Evolutionary conservation across 164 flowering plant genomes (phyloP).

Genomic region (Aristolochia californica): DNA sequence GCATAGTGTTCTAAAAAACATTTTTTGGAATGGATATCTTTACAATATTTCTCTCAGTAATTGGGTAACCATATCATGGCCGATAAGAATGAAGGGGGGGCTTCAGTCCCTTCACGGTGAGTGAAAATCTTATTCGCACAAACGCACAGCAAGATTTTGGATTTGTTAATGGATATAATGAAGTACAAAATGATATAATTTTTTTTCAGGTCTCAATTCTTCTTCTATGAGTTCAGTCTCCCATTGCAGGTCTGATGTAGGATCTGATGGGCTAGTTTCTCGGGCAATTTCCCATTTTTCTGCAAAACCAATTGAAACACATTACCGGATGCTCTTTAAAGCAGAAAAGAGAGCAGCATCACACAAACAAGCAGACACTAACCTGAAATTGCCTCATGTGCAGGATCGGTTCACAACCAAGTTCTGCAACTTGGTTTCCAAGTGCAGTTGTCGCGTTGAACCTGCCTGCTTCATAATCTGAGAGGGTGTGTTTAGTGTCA

Average conservation of each 20-base stretch:
- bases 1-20: too few species aligned
- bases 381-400: slow-evolving; percentile 99
- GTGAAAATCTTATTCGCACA: too few species aligned
- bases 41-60: too few species aligned
- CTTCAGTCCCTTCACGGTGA: too few species aligned
- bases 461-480: slow-evolving; percentile 58
- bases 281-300: slow-evolving; percentile 68
- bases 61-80: too few species aligned
- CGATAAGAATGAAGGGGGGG: too few species aligned
- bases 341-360: background rate
- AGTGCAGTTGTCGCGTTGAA: slow-evolving; percentile 46
- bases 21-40: too few species aligned
- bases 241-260: slow-evolving; percentile 23
- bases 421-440: slow-evolving; percentile 77
- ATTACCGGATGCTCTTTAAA: slow-evolving; percentile 32
- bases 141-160: too few species aligned
- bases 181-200: too few species aligned
- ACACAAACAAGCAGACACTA: background rate
- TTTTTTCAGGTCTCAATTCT: too few species aligned
- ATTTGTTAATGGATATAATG: too few species aligned
- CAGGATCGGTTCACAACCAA: slow-evolving; percentile 92
- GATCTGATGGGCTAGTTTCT: slow-evolving; percentile 59
- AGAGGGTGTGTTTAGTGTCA: slow-evolving; percentile 24
- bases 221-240: background rate
- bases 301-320: slow-evolving; percentile 18